Base-by-base conservation (phyloP, 176 grass and related monocot species). In the barley (Hordeum vulgare) region DNA sequence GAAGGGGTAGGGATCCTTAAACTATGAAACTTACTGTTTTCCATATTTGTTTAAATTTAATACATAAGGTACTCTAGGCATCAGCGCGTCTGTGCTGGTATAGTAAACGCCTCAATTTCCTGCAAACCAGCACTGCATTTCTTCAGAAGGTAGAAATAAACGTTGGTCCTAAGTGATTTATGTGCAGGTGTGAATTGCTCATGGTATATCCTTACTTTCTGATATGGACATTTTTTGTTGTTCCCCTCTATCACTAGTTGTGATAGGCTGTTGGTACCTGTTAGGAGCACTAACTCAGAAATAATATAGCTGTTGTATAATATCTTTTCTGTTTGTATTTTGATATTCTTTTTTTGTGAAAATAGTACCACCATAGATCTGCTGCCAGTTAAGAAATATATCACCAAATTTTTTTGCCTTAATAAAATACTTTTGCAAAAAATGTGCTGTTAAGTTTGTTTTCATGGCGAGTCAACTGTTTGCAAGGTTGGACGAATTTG, bases 201-300 rank as follows among this genome's bases (percentile, higher is more conserved):
- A 21, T 54, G 54, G 10, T 80, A 64, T 54, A 40, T 26, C 29
- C 23, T 59, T 44, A 86, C 69, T 74, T 74, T 81, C 59, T 80
- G 77, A 65, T 75, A 17, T 57, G 18, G 53, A 34, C 18, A 40
- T 24, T 1, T 35, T 35, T 24, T 80, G 11, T 66, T 10, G 11
- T 47, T 79, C 78, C 13, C 9, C 35, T 68, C 4, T 20, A 86
- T 20, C 6, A 56, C 23, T 58, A 69, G n/a, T 36, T 44, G 39
- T 76, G 9, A 61, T 12, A 60, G 35, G 41, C 8, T 25, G 8
- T 7, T 79, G 34, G 21, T 84, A 29, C 21, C 24, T 54, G 23
- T 82, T 78, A 29, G 5, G 42, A 41, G 27, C 31, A 56, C 71
- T 81, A 18, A 67, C 8, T 28, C 31, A 17, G 14, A 24, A 58